These are phyloP conservation scores for Sporothrix inflata DNA, from an alignment of 2,329 filamentous ascomycete species.

Conservation along the genomic window DNA sequence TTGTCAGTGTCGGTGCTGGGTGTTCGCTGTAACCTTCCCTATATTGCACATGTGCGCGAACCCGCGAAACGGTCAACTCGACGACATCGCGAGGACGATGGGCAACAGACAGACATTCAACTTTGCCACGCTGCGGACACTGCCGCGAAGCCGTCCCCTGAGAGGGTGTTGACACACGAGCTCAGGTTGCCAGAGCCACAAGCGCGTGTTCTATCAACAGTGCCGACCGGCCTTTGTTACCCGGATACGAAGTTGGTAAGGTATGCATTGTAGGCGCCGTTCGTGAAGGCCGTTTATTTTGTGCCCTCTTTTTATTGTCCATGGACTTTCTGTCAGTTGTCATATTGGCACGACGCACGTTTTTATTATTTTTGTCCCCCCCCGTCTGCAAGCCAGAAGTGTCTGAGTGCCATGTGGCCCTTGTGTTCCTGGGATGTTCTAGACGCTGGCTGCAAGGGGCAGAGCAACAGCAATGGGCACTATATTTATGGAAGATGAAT, in stretches of 20 bases:
- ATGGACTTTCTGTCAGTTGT: background rate
- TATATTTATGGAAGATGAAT: background rate
- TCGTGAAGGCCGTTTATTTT: background rate
- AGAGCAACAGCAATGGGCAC: no score
- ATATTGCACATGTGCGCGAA: constrained; percentile 3
- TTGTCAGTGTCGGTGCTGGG: background rate
- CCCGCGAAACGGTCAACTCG: background rate
- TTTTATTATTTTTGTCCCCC: no score
- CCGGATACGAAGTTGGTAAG: background rate
- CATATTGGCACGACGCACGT: background rate
- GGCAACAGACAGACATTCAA: background rate
- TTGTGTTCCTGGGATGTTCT: no score
- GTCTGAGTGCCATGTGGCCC: no score
- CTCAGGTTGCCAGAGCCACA: background rate
- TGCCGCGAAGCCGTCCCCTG: background rate
- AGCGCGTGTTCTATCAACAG: constrained; percentile 6
- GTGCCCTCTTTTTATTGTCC: no score
- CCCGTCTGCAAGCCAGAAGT: no score
- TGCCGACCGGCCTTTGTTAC: background rate
- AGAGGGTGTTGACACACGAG: no score
- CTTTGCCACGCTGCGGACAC: background rate
- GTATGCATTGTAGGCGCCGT: no score
- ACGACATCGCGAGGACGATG: no score
- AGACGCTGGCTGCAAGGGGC: background rate
- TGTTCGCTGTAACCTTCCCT: constrained; percentile 9